Conservation (phyloP, 2,329 filamentous ascomycete species). For the Diplodia corticola region DNA sequence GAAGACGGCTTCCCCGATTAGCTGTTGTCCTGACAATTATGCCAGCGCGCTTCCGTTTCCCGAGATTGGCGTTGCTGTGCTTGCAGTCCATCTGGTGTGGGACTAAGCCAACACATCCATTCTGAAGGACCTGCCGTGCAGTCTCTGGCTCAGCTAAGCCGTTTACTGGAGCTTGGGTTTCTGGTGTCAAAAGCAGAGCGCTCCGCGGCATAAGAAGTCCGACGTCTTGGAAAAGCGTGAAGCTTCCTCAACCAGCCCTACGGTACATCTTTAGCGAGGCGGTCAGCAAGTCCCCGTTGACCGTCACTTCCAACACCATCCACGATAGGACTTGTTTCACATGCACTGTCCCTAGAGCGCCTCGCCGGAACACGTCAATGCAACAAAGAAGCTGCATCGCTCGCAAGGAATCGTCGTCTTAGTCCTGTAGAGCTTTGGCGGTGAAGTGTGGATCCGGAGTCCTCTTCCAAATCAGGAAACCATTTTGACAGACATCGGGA, state of each 20-base stretch:
- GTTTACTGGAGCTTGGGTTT: neutral
- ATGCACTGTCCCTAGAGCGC: conserved; percentile 17
- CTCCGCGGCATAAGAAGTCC: neutral
- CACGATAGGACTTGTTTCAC: conserved; percentile 18
- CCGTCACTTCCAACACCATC: conserved; percentile 17
- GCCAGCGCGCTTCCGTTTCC: conserved; percentile 16
- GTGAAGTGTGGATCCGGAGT: neutral
- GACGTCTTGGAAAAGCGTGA: neutral
- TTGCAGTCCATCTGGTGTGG: neutral
- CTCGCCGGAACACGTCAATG: neutral
- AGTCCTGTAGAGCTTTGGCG: neutral
- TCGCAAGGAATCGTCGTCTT: conserved; percentile 10
- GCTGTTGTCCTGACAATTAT: conserved; percentile 16
- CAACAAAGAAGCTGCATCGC: conserved; percentile 18
- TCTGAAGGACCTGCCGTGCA: neutral
- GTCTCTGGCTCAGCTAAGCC: neutral
- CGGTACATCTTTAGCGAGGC: conserved; percentile 4
- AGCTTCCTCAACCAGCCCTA: neutral
- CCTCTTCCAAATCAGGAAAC: neutral
- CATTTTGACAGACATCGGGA: neutral
- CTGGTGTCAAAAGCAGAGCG: neutral
- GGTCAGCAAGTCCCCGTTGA: conserved; percentile 19
- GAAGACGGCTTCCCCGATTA: neutral
- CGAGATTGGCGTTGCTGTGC: neutral
- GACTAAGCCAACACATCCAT: neutral